Evolutionary conservation across 805 yeast genomes (phyloP), one percentile per base, ranked within the genome.

Genomic region (Metschnikowia vanudenii): DNA sequence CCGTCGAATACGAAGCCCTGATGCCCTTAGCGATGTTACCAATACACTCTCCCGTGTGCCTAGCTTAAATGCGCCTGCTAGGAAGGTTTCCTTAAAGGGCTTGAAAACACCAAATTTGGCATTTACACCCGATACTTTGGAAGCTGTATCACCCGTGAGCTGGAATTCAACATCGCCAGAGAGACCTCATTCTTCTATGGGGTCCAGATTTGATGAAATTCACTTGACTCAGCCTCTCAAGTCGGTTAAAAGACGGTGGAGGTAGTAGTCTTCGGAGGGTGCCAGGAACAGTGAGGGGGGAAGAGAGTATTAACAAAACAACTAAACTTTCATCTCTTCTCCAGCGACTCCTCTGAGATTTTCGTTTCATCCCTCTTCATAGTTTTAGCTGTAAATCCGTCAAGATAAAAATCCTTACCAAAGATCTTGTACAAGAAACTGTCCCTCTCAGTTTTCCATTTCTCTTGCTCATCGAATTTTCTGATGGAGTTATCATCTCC

Each of bases 331-430:
- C 24, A 22, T 8, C 8, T 4, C 8, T 22, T 22, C 13, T 30
- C 37, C 19, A 26, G 13, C 22, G n/a, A 39, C 4, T 22, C 28
- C 41, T 9, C 39, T 11, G 32, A 3, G 11, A 16, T 29, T 19
- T 13, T 34, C 5, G 19, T 18, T 6, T 49, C 36, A 4, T 44
- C 47, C 9, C 38, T 39, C 9, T 47, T 37, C 66, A 71, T 65
- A 3, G 76, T 69, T 47, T 63, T 67, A 46, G 74, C 70, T 24
- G 76, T 72, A 44, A 69, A 69, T 11, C 76, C 76, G 44, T 72
- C 76, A 39, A 71, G 61, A 50, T 63, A 72, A 55, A 67, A 69
- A 45, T 72, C 77, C 36, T 55, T 59, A 0, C 77, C 77, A 49
- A 72, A 71, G 9, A 71, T 37, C 49, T 58, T 63, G 54, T 71